Conservation (phyloP, 1,284 basidiomycete genomes). For the Stygiomarasmius scandens region DNA sequence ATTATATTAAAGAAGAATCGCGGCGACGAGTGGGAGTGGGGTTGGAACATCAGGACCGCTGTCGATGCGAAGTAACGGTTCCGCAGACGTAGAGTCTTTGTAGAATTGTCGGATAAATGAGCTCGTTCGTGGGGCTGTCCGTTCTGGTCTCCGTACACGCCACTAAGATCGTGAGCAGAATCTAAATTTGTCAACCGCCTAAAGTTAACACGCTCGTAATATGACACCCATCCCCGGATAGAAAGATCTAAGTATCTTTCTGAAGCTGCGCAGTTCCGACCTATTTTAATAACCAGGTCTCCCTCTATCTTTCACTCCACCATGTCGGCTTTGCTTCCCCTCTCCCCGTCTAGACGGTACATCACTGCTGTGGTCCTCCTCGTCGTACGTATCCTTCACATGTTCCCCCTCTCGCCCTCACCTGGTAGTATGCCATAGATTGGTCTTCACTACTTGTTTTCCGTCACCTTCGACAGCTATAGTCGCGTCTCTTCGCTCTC, state of each 20-base stretch:
- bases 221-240: neutral
- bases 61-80: too few relatives aligned
- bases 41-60: too few relatives aligned
- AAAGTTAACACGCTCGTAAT: too few relatives aligned
- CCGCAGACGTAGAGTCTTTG: too few relatives aligned
- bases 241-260: neutral
- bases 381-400: conserved; percentile 41
- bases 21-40: too few relatives aligned
- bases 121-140: too few relatives aligned
- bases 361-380: conserved; percentile 46
- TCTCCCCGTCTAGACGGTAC: conserved; percentile 54
- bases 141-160: neutral
- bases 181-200: neutral
- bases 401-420: conserved; percentile 1
- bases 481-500: conserved; percentile 22
- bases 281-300: conserved; percentile 14
- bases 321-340: conserved; percentile 24
- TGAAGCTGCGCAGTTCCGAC: neutral
- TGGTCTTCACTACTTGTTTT: conserved; percentile 40
- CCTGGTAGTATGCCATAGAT: conserved; percentile 26
- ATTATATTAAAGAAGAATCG: too few relatives aligned
- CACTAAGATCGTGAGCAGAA: neutral
- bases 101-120: too few relatives aligned
- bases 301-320: neutral
- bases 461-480: conserved; percentile 35